Conservation (phyloP, 129 eudicot genomes). For the Tagetes erecta region DNA sequence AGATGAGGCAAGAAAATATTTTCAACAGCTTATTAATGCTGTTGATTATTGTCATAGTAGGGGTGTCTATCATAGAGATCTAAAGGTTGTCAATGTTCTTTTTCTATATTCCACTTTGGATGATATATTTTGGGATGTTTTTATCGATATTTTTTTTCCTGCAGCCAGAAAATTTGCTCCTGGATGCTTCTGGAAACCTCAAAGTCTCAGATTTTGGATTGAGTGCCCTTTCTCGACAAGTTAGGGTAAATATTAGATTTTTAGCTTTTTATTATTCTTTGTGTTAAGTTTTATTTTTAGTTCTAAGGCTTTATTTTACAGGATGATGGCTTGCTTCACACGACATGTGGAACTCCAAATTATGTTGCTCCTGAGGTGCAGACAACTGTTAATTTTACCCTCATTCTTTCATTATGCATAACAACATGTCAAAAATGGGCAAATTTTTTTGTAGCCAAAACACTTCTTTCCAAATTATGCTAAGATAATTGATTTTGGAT, state of each 20-base stretch:
- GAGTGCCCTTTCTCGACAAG: conserved; percentile 94
- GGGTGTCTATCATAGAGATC: conserved; percentile 96
- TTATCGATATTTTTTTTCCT: conserved; percentile 4
- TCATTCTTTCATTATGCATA: conserved; percentile 4
- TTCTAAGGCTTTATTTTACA: conserved; percentile 29
- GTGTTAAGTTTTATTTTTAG: neutral
- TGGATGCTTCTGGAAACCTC: conserved; percentile 88
- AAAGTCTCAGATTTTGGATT: conserved; percentile 98
- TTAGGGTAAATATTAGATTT: conserved; percentile 56
- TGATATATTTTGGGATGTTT: conserved; percentile 5
- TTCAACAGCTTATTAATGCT: conserved; percentile 93
- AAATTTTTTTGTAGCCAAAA: neutral
- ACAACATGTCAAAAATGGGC: neutral
- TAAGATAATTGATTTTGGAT: neutral
- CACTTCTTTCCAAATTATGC: neutral
- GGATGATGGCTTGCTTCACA: conserved; percentile 89
- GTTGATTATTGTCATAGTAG: conserved; percentile 99
- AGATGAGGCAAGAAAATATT: conserved; percentile 92
- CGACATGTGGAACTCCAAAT: conserved; percentile 88
- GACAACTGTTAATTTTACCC: conserved; percentile 7
- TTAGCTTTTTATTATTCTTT: conserved; percentile 1
- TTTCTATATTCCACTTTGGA: neutral
- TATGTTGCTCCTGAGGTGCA: conserved; percentile 90
- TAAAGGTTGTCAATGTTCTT: conserved; percentile 53
- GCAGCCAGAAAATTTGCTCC: conserved; percentile 92